These are phyloP conservation scores for Gossypium aridum DNA, from an alignment of 441 rosid genomes.

Conservation along the genomic window DNA sequence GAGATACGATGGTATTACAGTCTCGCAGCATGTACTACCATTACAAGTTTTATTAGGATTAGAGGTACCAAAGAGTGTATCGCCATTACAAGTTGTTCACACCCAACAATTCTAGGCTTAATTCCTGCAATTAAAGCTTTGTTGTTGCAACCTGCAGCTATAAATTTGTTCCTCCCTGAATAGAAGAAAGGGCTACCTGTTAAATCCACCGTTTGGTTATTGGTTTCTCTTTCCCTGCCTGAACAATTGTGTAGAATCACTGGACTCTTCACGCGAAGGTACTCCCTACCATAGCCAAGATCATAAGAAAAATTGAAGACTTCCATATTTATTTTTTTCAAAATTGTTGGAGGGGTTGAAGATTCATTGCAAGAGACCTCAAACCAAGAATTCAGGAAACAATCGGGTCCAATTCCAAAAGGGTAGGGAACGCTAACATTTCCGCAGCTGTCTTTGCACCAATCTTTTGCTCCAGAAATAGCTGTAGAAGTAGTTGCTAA, in stretches of 20 bases:
- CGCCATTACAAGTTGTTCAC: neutral
- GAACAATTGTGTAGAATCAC: neutral
- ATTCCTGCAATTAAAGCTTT: neutral
- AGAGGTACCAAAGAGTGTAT: neutral
- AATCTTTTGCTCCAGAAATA: neutral
- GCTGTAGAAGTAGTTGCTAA: neutral
- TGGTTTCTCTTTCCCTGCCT: neutral
- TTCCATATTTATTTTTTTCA: conserved; percentile 5
- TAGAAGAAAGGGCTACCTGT: neutral
- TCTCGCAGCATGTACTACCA: conserved; percentile 9
- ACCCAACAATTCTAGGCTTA: neutral
- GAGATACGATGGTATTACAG: neutral
- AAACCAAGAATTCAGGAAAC: conserved; percentile 18
- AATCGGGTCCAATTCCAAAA: conserved; percentile 27
- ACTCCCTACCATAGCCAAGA: rapidly evolving
- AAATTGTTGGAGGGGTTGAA: conserved; percentile 10
- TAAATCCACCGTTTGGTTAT: neutral
- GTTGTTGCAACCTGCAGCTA: neutral
- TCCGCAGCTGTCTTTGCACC: conserved; percentile 19
- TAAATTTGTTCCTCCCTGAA: neutral
- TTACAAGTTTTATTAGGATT: too few species aligned
- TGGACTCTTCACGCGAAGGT: neutral
- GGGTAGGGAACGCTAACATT: conserved; percentile 24
- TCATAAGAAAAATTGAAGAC: conserved; percentile 2
- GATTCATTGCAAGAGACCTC: conserved; percentile 17